These are phyloP conservation scores for Pseudocercospora fuligena DNA, from an alignment of 2,329 filamentous ascomycete genomes.

Conservation along the genomic window DNA sequence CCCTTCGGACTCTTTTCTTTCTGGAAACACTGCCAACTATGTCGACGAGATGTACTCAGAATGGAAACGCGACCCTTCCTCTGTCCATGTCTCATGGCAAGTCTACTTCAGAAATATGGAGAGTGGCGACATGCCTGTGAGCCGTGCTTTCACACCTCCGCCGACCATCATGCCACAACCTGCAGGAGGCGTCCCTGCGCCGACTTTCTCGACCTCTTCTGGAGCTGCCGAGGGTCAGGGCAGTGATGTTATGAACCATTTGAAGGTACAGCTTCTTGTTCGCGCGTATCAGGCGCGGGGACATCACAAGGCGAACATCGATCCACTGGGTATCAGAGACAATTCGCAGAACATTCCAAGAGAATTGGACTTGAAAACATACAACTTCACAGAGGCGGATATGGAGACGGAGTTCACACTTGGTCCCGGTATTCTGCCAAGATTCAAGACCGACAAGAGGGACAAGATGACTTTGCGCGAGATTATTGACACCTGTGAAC, in stretches of 20 bases:
- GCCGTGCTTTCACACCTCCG: conserved; percentile 93
- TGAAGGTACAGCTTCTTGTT: conserved; percentile 96
- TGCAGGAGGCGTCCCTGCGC: conserved; percentile 74
- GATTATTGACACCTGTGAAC: conserved; percentile 90
- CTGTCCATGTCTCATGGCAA: conserved; percentile 98
- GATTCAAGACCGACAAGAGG: conserved; percentile 84
- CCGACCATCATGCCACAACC: conserved; percentile 87
- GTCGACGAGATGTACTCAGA: conserved; percentile 99
- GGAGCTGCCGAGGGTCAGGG: conserved; percentile 69
- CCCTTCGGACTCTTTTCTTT: conserved; percentile 93
- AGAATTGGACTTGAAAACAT: conserved; percentile 90
- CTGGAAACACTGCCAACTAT: conserved; percentile 97
- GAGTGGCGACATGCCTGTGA: conserved; percentile 94
- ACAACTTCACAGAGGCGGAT: conserved; percentile 93
- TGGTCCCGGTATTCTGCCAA: conserved; percentile 91
- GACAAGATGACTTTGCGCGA: conserved; percentile 97
- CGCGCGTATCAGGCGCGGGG: conserved; percentile 97
- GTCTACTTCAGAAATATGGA: conserved; percentile 99
- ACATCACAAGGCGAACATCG: conserved; percentile 97
- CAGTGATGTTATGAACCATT: conserved; percentile 88
- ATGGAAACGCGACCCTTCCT: conserved; percentile 92
- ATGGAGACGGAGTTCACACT: conserved; percentile 89
- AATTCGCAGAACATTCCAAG: conserved; percentile 60
- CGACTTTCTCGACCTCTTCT: conserved; percentile 70
- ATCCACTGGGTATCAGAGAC: conserved; percentile 89